phyloP scores from a whole-genome alignment of 805 yeast genomes.

The Torulaspora maleeae region DNA sequence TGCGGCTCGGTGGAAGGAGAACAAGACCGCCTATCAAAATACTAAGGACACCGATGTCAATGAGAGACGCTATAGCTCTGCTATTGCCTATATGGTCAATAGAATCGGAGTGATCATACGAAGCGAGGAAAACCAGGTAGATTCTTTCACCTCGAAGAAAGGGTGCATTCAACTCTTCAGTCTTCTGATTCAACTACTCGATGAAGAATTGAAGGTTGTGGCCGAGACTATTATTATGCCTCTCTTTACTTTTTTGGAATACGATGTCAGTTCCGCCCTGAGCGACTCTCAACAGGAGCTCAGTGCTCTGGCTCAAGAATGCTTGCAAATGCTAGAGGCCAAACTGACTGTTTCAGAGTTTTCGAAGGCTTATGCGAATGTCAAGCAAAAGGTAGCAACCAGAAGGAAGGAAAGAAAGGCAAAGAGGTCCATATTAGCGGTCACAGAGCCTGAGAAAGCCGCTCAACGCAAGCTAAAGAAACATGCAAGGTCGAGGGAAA shows the following conservation, averaged over 20 bases:
- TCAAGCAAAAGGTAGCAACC: conserved; percentile 52
- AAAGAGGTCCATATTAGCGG: conserved; percentile 67
- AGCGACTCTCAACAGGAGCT: conserved; percentile 50
- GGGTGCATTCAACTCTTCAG: conserved; percentile 69
- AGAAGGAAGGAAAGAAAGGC: conserved; percentile 74
- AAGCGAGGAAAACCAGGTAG: conserved; percentile 55
- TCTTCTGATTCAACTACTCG: conserved; percentile 50
- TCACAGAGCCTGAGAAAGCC: conserved; percentile 75
- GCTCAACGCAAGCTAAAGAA: conserved; percentile 73
- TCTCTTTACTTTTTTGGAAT: conserved; percentile 45
- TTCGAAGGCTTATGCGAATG: conserved; percentile 54
- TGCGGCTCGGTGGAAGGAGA: conserved; percentile 55
- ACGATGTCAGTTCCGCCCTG: conserved; percentile 27
- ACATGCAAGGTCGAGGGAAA: conserved; percentile 70
- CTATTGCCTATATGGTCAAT: conserved; percentile 42
- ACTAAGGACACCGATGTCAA: conserved; percentile 24
- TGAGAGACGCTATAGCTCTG: conserved; percentile 23
- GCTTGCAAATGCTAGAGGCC: conserved; percentile 59
- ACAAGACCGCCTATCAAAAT: conserved; percentile 38
- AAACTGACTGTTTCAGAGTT: conserved; percentile 71
- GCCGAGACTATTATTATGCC: conserved; percentile 53
- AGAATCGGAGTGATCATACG: conserved; percentile 60
- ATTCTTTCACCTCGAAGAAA: conserved; percentile 56
- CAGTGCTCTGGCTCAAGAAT: conserved; percentile 52
- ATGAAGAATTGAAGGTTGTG: conserved; percentile 38